A percentile compares a stretch with the other conserved stretches of the same genome.
Evolutionary conservation across 192 early-diverging fungal genomes (phyloP).

Genomic region (Podila epigama): DNA sequence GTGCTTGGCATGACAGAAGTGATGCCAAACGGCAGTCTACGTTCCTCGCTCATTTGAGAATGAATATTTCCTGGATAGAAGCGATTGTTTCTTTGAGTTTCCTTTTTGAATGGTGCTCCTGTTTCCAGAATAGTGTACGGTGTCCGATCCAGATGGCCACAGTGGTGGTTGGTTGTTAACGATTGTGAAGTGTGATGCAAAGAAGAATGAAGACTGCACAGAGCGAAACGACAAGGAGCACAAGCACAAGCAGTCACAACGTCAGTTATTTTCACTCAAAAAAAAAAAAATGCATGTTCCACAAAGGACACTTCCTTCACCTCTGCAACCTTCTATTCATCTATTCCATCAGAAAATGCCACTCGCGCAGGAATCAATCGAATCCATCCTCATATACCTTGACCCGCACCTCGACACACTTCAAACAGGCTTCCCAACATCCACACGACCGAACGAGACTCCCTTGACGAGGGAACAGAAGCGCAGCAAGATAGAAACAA

Average conservation of each 20-base stretch:
- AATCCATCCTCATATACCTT: slow-evolving; percentile 27
- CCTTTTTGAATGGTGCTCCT: neutral
- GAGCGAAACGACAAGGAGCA: no score
- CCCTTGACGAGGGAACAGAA: slow-evolving; percentile 22
- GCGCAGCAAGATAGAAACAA: slow-evolving; percentile 22
- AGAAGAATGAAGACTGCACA: no score
- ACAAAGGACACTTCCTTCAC: no score
- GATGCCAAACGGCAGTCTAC: slow-evolving; percentile 46
- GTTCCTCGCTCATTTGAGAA: slow-evolving; percentile 30
- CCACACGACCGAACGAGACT: slow-evolving; percentile 35
- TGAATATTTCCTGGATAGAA: neutral
- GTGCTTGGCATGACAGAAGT: slow-evolving; percentile 49
- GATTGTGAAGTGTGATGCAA: no score
- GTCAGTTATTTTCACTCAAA: no score
- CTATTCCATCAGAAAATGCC: neutral
- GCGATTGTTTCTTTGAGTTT: neutral
- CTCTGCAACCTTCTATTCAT: no score
- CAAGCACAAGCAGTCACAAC: no score
- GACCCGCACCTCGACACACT: slow-evolving; percentile 35
- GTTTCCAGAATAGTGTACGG: no score
- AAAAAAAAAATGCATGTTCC: no score
- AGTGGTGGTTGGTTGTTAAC: neutral
- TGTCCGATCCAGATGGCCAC: neutral
- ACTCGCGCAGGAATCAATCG: slow-evolving; percentile 15
- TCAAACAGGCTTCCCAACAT: slow-evolving; percentile 40